phyloP scores from a whole-genome alignment of 441 rosid species.

The Populus hybrid region DNA sequence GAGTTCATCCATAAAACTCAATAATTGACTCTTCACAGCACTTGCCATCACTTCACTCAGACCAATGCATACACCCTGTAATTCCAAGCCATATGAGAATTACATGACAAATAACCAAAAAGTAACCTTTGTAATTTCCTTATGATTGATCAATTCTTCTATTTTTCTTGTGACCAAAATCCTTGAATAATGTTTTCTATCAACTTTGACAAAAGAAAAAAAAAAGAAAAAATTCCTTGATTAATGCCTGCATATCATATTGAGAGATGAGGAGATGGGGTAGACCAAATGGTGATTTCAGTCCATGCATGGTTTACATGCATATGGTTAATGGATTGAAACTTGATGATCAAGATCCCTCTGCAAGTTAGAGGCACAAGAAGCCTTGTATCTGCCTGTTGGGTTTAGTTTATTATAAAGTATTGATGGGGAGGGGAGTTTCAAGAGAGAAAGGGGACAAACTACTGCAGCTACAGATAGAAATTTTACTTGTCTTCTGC shows the following conservation, averaged over 20 bases:
- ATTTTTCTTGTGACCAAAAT: not conserved
- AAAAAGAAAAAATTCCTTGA: not conserved
- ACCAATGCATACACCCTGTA: constrained; percentile 98
- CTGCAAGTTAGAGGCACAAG: no score
- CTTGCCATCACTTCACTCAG: constrained; percentile 99
- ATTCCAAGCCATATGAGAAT: constrained; percentile 26
- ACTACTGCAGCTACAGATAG: not conserved
- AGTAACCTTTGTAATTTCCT: not conserved
- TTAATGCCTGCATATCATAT: not conserved
- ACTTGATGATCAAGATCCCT: not conserved
- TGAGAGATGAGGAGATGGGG: not conserved
- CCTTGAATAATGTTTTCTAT: not conserved
- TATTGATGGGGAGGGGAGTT: no score
- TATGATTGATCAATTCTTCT: not conserved
- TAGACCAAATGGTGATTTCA: not conserved
- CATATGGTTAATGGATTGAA: no score
- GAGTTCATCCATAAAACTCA: constrained; percentile 94
- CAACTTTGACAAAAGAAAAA: not conserved
- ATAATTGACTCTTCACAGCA: constrained; percentile 94
- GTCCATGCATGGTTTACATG: no score
- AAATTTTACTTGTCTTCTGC: constrained; percentile 87
- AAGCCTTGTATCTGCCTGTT: no score
- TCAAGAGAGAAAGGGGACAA: no score
- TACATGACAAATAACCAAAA: not conserved
- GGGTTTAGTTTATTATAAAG: no score